These are phyloP conservation scores for Tulasnella sp. DNA, from an alignment of 768 basidiomycete species.

Conservation along the genomic window DNA sequence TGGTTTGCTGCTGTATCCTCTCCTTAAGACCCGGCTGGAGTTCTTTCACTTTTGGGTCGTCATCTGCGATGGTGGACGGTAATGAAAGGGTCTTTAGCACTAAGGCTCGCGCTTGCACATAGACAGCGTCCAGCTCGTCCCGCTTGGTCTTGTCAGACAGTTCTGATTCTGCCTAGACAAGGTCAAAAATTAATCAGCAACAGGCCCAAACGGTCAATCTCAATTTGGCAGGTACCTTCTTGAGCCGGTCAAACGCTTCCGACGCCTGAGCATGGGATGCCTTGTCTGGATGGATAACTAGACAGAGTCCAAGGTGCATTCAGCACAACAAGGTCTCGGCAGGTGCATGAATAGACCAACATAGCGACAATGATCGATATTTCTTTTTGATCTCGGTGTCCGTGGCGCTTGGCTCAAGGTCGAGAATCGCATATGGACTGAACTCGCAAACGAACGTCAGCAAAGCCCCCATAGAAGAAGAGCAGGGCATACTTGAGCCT, in stretches of 20 bases:
- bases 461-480: not conserved
- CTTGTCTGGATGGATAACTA: slow-evolving; percentile 99
- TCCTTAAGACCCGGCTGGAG: slow-evolving; percentile 62
- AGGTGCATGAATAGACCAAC: slow-evolving; percentile 44
- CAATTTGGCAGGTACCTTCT: slow-evolving; percentile 58
- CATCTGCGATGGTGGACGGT: slow-evolving; percentile 54
- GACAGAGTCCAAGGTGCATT: not conserved
- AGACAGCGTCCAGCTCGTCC: slow-evolving; percentile 73
- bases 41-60: slow-evolving; percentile 51
- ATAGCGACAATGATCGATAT: slow-evolving; percentile 78
- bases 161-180: slow-evolving; percentile 74
- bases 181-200: not conserved
- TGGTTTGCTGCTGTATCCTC: slow-evolving; percentile 64
- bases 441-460: not conserved
- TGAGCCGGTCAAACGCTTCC: slow-evolving; percentile 89
- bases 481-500: slow-evolving; percentile 77
- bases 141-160: slow-evolving; percentile 73
- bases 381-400: slow-evolving; percentile 85
- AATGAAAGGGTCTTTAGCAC: slow-evolving; percentile 62
- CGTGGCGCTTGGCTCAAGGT: slow-evolving; percentile 53
- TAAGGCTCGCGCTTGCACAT: slow-evolving; percentile 65
- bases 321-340: not conserved
- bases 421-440: slow-evolving; percentile 92
- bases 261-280: slow-evolving; percentile 80
- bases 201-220: not conserved